A percentile compares a stretch with the other conserved stretches of the same genome.
Evolutionary conservation across 2,329 filamentous ascomycete species (phyloP).

Genomic region (Westerdykella sp.): DNA sequence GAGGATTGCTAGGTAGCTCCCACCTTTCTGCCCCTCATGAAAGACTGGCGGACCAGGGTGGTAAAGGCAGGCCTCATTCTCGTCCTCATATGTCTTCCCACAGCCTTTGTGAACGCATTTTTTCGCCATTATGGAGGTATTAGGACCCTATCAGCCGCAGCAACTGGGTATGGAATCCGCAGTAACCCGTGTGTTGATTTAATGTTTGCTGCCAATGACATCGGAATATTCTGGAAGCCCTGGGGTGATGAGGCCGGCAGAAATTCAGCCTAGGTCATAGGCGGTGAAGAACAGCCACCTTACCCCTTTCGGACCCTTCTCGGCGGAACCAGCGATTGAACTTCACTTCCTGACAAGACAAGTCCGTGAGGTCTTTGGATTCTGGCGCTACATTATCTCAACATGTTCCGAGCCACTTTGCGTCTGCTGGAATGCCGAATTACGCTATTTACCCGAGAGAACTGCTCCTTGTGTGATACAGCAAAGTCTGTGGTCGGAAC

Average conservation of each 20-base stretch:
- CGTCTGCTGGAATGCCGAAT: constrained; percentile 48
- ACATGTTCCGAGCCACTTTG: constrained; percentile 30
- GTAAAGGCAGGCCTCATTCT: constrained; percentile 79
- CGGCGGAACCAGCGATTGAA: neutral
- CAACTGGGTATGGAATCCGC: neutral
- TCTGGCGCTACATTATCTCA: neutral
- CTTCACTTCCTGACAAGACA: neutral
- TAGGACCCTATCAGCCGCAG: neutral
- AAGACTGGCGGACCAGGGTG: constrained; percentile 88
- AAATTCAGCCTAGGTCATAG: constrained; percentile 15
- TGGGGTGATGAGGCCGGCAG: constrained; percentile 20
- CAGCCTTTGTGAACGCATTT: constrained; percentile 98
- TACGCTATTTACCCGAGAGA: constrained; percentile 67
- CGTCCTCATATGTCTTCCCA: constrained; percentile 77
- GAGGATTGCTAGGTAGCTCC: constrained; percentile 3
- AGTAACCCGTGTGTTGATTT: too few relatives aligned
- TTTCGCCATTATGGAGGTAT: constrained; percentile 51
- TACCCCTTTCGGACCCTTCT: neutral
- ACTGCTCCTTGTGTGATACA: constrained; percentile 64
- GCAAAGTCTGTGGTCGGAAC: constrained; percentile 62
- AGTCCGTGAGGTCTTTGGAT: neutral
- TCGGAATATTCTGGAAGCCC: constrained; percentile 38
- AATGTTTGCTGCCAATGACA: neutral
- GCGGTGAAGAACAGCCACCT: constrained; percentile 13
- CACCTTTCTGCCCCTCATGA: constrained; percentile 97